Evolutionary conservation across 2,329 filamentous ascomycete genomes (phyloP).

Genomic region (Cercospora sojina): DNA sequence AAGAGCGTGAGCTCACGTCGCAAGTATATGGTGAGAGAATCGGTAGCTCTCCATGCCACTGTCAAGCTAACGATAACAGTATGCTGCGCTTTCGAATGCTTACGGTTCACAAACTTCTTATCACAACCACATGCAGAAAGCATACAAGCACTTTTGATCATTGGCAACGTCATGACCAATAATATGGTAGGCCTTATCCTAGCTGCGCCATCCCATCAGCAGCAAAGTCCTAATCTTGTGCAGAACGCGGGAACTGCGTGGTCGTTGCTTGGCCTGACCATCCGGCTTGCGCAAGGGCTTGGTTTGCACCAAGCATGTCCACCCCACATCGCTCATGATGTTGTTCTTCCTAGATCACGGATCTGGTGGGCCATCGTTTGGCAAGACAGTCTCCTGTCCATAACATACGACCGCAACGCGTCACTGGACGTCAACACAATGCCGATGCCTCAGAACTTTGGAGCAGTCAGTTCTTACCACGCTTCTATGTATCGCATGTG

Average conservation of each 20-base stretch:
- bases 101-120: conserved; percentile 63
- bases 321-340: conserved; percentile 51
- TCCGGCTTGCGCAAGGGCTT: conserved; percentile 60
- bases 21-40: conserved; percentile 57
- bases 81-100: conserved; percentile 64
- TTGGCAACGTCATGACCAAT: conserved; percentile 53
- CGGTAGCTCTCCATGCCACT: too few relatives aligned
- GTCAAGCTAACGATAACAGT: conserved; percentile 1
- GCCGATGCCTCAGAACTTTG: conserved; percentile 38
- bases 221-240: conserved; percentile 38
- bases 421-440: conserved; percentile 53
- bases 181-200: conserved; percentile 33
- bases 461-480: conserved; percentile 55
- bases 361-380: conserved; percentile 62
- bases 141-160: conserved; percentile 61
- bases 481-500: conserved; percentile 58
- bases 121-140: conserved; percentile 61
- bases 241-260: conserved; percentile 62
- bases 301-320: conserved; percentile 61
- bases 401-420: conserved; percentile 62
- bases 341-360: conserved; percentile 40
- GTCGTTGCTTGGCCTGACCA: conserved; percentile 59
- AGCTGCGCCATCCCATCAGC: conserved; percentile 12
- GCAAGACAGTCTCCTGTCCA: conserved; percentile 63
- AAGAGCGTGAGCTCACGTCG: conserved; percentile 62